Evolutionary conservation across 2,329 filamentous ascomycete genomes (phyloP), one percentile per base, ranked within the genome.

Genomic region (Aspergillus ustus): DNA sequence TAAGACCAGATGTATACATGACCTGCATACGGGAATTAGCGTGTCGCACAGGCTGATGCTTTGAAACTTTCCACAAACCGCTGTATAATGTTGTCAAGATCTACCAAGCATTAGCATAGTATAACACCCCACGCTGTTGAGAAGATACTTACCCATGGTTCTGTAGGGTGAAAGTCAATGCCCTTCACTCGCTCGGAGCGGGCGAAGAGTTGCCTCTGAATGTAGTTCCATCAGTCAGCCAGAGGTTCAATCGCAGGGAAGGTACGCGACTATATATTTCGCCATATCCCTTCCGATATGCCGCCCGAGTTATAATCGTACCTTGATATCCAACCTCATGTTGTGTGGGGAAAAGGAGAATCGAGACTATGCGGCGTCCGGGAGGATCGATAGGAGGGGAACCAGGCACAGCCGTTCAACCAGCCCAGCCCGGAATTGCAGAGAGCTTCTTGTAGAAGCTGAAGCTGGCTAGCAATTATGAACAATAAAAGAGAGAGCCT

Each of bases 1-100:
- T 96, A 97, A 37, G 94, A 97, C 93, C 95, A 98, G 77, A 99
- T 98, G 83, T 98, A 96, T 77, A 96, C 95, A 83, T 98, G 94
- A 78, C 95, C 92, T 93, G 64, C 92, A 66, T 61, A 67, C 58
- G 67, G 57, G 59, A 65, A 68, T 74, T 72, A 75, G 72, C 59
- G 61, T 62, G 64, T 60, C 55, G 51, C 46, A 57, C 59, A 57
- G 63, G 55, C 52, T 20, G 65, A 54, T 37, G 37, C n/a, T 48
- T 48, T 17, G n/a, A 25, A 8, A 53, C 58, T 52, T 19, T 49
- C 34, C 49, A 68, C 84, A 78, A 88, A 93, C 91, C 93, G 83
- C 92, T 97, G 81, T 99, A 99, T 67, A 99, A 84, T 25, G 95
- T 98, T 34, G 94, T 97, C 74, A 98, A 86, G 66, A 90, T 89